Percentiles rank a stretch among this genome's conserved stretches.
phyloP scores from a whole-genome alignment of 352 stramenopile genomes.

The Plasmopara viticola region DNA sequence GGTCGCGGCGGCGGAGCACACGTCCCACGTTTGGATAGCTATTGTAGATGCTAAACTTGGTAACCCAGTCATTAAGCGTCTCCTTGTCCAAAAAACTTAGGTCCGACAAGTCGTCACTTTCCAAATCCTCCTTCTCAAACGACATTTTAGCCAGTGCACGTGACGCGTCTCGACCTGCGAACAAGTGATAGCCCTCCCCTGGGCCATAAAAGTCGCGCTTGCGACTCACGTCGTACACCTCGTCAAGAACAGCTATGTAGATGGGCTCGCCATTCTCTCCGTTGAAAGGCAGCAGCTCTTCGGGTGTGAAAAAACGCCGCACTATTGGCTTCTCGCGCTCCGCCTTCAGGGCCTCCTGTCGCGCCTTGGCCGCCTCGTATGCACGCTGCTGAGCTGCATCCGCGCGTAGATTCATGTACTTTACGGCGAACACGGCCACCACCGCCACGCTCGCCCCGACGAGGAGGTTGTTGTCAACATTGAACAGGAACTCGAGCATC shows the following conservation, averaged over 20 bases:
- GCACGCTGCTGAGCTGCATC: constrained; percentile 57
- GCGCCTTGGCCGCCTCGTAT: constrained; percentile 53
- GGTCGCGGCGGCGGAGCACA: constrained; percentile 68
- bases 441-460: constrained; percentile 49
- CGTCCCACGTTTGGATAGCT: constrained; percentile 93
- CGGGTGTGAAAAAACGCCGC: constrained; percentile 88
- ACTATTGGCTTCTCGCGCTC: constrained; percentile 53
- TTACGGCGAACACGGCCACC: constrained; percentile 40
- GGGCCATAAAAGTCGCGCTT: constrained; percentile 95
- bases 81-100: constrained; percentile 81
- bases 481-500: constrained; percentile 47
- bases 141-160: constrained; percentile 94
- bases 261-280: constrained; percentile 89
- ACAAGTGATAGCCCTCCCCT: constrained; percentile 93
- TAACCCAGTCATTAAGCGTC: constrained; percentile 89
- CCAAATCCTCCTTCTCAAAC: constrained; percentile 91
- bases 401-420: constrained; percentile 57
- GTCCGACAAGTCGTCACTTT: constrained; percentile 73
- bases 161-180: constrained; percentile 93
- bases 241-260: constrained; percentile 93
- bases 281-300: constrained; percentile 90
- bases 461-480: constrained; percentile 46
- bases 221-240: constrained; percentile 95
- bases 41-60: constrained; percentile 95
- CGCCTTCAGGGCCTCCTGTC: constrained; percentile 57